phyloP scores from a whole-genome alignment of 306 rosid genomes.

The Hylodesmum podocarpum region DNA sequence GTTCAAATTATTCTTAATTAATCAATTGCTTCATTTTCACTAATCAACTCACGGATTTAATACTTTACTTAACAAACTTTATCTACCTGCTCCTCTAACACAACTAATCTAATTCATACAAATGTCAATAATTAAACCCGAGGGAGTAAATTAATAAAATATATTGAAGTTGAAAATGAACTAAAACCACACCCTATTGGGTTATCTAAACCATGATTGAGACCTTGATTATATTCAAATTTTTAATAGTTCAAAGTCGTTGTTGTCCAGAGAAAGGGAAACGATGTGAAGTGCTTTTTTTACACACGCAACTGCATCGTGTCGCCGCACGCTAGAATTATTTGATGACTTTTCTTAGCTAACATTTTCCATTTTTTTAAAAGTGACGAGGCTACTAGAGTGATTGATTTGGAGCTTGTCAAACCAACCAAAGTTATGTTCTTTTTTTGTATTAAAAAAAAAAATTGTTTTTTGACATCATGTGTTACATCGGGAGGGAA shows the following conservation, averaged over 20 bases:
- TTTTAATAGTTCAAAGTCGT: constrained; percentile 6
- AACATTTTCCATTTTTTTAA: background rate
- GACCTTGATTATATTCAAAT: constrained; percentile 18
- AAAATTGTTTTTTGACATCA: no score
- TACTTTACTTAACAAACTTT: background rate
- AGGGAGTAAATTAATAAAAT: constrained; percentile 7
- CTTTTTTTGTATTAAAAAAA: background rate
- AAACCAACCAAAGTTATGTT: constrained; percentile 8
- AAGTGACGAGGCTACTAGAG: background rate
- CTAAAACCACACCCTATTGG: background rate
- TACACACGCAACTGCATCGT: constrained; percentile 47
- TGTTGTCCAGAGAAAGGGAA: constrained; percentile 1
- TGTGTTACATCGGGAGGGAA: no score
- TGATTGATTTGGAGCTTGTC: constrained; percentile 17
- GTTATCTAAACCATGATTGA: background rate
- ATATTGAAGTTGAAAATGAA: background rate
- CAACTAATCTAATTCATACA: background rate
- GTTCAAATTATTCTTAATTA: background rate
- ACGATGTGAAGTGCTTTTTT: background rate
- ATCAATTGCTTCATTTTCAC: constrained; percentile 11
- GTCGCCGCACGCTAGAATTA: constrained; percentile 45
- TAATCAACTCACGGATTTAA: background rate
- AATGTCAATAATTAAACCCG: background rate
- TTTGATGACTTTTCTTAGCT: background rate
- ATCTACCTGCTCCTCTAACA: background rate